A percentile compares a stretch with the other conserved stretches of the same genome.
Evolutionary conservation across 306 rosid species (phyloP).

Genomic region (Quercus robur): DNA sequence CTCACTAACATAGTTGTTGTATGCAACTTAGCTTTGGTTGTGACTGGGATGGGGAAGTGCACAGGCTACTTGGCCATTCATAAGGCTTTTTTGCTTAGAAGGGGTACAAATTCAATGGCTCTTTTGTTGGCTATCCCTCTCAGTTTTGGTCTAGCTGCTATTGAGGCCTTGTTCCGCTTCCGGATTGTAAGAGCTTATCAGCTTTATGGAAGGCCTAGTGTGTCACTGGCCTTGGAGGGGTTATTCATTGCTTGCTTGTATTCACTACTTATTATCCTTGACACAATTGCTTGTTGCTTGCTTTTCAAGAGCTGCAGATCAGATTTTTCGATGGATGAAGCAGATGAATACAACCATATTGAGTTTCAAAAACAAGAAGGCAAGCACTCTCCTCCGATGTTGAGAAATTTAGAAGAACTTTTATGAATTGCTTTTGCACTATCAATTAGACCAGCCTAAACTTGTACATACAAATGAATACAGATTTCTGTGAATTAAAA

Average conservation of each 20-base stretch:
- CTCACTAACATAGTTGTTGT: background rate
- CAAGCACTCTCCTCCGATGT: background rate
- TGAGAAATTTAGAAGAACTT: background rate
- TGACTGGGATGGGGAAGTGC: background rate
- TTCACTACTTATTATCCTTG: background rate
- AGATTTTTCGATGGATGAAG: background rate
- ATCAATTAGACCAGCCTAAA: background rate
- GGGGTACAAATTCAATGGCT: background rate
- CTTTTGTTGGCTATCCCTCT: background rate
- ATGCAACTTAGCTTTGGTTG: conserved; percentile 4
- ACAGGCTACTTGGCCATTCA: background rate
- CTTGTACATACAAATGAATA: background rate
- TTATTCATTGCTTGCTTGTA: background rate
- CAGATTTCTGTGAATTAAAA: background rate
- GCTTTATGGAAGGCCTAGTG: background rate
- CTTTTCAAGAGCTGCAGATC: conserved; percentile 2
- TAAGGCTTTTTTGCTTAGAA: background rate
- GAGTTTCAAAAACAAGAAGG: background rate
- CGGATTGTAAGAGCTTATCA: background rate
- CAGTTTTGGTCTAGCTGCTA: background rate
- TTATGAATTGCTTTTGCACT: background rate
- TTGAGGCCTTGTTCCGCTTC: background rate
- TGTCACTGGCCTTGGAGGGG: background rate
- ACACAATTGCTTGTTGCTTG: background rate
- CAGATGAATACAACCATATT: background rate